phyloP scores from a whole-genome alignment of 768 basidiomycete genomes.

The Coprinopsis marcescibilis region DNA sequence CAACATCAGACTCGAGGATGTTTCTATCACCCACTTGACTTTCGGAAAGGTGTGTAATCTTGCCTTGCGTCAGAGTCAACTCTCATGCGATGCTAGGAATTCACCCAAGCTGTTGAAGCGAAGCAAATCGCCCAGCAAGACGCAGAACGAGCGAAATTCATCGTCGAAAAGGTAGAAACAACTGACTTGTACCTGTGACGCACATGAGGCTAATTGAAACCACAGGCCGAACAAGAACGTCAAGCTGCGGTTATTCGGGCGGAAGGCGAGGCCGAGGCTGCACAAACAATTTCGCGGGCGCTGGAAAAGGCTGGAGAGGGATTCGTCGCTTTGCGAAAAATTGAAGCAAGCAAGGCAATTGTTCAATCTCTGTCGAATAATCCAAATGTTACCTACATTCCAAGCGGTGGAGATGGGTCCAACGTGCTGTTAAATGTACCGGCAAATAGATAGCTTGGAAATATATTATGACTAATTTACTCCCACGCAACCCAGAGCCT shows the following conservation, averaged over 20 bases:
- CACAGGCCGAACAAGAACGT: constrained; percentile 95
- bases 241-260: constrained; percentile 98
- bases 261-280: constrained; percentile 98
- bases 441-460: constrained; percentile 36
- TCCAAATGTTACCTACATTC: constrained; percentile 86
- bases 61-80: constrained; percentile 2
- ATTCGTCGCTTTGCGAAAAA: constrained; percentile 90
- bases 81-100: constrained; percentile 54
- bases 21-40: constrained; percentile 89
- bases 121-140: constrained; percentile 99
- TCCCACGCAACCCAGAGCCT: constrained; percentile 33
- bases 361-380: constrained; percentile 76
- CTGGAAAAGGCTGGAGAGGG: constrained; percentile 94
- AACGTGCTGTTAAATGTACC: constrained; percentile 84
- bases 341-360: constrained; percentile 98
- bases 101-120: constrained; percentile 97
- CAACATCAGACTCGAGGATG: constrained; percentile 92
- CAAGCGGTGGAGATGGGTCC: constrained; percentile 45
- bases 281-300: constrained; percentile 84
- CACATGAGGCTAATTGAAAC: constrained; percentile 12
- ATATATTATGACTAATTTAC: constrained; percentile 28
- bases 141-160: constrained; percentile 97
- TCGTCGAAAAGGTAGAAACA: constrained; percentile 84
- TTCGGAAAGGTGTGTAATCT: constrained; percentile 65
- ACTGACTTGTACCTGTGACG: not conserved